A percentile compares a stretch with the other conserved stretches of the same genome.
Evolutionary conservation across 805 yeast species (phyloP).

Genomic region (Saccharomyces eubayanus): DNA sequence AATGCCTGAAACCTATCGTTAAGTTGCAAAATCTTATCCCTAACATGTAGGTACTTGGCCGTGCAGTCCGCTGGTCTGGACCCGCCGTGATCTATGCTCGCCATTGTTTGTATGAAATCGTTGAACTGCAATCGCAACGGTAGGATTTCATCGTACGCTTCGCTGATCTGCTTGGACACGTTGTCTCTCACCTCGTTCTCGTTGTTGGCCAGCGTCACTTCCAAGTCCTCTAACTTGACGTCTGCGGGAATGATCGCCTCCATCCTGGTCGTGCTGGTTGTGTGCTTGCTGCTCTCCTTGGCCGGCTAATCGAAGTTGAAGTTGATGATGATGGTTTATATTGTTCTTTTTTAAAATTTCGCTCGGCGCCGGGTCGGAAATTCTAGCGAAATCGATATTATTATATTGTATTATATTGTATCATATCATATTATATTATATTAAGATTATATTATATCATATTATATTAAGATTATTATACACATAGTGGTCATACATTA

Average conservation of each 20-base stretch:
- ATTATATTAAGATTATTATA: background rate
- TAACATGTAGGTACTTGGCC: conserved; percentile 17
- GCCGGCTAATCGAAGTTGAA: background rate
- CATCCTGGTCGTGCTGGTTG: background rate
- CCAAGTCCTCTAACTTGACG: background rate
- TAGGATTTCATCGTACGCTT: background rate
- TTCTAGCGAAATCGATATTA: background rate
- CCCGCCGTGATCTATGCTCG: conserved; percentile 11
- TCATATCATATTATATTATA: background rate
- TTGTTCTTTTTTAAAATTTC: background rate
- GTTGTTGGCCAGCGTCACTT: background rate
- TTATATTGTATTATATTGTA: background rate
- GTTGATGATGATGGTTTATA: background rate
- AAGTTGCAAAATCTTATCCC: conserved; percentile 16
- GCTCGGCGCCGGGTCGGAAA: background rate
- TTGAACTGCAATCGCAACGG: conserved; percentile 18
- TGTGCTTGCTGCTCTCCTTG: background rate
- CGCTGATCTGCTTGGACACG: background rate
- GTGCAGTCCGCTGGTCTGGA: conserved; percentile 7
- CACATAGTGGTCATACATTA: background rate
- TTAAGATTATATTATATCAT: background rate
- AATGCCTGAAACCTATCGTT: conserved; percentile 17
- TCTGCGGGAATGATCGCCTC: background rate
- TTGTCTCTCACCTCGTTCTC: background rate
- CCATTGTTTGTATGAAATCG: conserved; percentile 20